Base-by-base conservation (phyloP, 2,329 filamentous ascomycete species). In the Fonsecaea nubica region DNA sequence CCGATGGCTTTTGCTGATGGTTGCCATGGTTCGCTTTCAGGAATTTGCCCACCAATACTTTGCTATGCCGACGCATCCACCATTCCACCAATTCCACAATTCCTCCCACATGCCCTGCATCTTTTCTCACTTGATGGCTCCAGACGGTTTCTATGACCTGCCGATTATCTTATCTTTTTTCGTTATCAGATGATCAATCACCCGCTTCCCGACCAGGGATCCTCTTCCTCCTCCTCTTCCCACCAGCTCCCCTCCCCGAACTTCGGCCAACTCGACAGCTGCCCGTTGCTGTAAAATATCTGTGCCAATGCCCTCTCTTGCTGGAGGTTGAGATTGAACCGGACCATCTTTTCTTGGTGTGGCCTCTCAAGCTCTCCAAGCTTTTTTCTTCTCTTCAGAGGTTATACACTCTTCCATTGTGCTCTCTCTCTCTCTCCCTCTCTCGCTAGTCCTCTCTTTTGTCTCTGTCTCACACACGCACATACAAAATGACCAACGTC, bases 401-500 rank as follows among this genome's bases (percentile, higher is more conserved):
- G 21, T 7, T 50, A 50, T 50, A 50, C 45, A 50, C 25, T 5
- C 10, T 33, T 38, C 3, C 30, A 30, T 40, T 25, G 13, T 13
- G 7, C 58, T 54, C 35, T 18, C 10, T 25, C 25, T 25, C 25
- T 48, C 42, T 25, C 25, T 59, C 36, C 21, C 12, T 52, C 48
- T 52, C 13, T n/a, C 4, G 42, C 40, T 35, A 18, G 32, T 52
- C 33, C 2, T 50, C 21, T 62, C 13, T 36, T 8, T 32, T 40
- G 64, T 25, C 25, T 25, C 25, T 25, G 25, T 25, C 25, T 25
- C 25, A 25, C 25, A 25, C 25, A 25, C 25, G 3, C 25, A 25
- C 25, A 25, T 3, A 25, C 72, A 89, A 86, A 81, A 88, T 89
- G 76, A 83, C 85, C 69, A 86, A 90, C 76, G 88, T 93, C 64